These are phyloP conservation scores for Nakaseomyces bracarensis DNA, from an alignment of 1,139 yeast genomes.

Conservation along the genomic window DNA sequence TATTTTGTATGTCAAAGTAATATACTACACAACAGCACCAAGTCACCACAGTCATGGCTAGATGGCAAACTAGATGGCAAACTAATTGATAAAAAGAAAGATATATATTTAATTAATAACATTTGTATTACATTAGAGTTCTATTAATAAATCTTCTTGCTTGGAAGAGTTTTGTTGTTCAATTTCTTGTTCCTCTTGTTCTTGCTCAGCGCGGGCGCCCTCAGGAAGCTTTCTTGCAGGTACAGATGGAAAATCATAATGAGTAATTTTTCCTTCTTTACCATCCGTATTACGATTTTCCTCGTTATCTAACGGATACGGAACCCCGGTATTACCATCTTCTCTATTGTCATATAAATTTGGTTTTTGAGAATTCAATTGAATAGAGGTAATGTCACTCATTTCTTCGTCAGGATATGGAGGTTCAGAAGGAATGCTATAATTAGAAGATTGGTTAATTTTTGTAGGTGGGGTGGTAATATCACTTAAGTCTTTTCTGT, in stretches of 20 bases:
- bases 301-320: constrained; percentile 20
- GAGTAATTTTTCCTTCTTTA: constrained; percentile 28
- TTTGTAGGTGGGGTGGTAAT: constrained; percentile 9
- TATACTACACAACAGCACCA: no score
- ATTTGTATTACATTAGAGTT: constrained; percentile 19
- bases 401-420: constrained; percentile 27
- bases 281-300: constrained; percentile 8
- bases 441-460: neutral
- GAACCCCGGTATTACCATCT: constrained; percentile 5
- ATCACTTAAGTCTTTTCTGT: constrained; percentile 9
- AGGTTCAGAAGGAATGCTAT: constrained; percentile 16
- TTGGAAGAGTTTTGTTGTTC: constrained; percentile 8
- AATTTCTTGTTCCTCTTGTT: neutral
- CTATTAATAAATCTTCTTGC: constrained; percentile 31
- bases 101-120: neutral
- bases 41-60: no score
- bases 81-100: no score
- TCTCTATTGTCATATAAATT: neutral
- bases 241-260: constrained; percentile 35
- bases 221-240: constrained; percentile 30
- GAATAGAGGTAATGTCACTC: constrained; percentile 9
- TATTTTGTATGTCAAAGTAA: no score
- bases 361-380: neutral
- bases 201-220: constrained; percentile 9
- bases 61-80: no score